A percentile compares a stretch with the other conserved stretches of the same genome.
Evolutionary conservation across 1,284 basidiomycete species (phyloP).

Genomic region (Polyporus tsugae): DNA sequence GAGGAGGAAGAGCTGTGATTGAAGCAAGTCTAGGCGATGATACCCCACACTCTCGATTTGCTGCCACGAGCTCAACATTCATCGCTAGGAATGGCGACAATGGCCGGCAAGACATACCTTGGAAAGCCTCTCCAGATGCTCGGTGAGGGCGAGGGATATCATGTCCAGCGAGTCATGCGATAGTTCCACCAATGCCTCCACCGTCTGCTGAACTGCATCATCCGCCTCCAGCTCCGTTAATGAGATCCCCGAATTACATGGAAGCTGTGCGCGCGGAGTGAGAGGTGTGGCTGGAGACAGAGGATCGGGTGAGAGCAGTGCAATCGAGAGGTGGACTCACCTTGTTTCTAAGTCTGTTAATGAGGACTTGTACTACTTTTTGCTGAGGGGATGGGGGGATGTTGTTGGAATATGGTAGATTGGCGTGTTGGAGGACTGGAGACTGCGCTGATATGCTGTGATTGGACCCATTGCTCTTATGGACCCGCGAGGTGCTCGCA

Average conservation of each 20-base stretch:
- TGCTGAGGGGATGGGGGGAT: slow-evolving; percentile 63
- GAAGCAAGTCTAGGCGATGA: slow-evolving; percentile 77
- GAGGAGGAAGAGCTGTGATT: slow-evolving; percentile 90
- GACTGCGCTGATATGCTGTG: slow-evolving; percentile 49
- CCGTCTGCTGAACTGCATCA: slow-evolving; percentile 73
- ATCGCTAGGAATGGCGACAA: neutral
- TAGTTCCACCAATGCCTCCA: slow-evolving; percentile 82
- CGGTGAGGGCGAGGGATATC: slow-evolving; percentile 80
- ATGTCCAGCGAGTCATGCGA: slow-evolving; percentile 79
- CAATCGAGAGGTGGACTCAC: slow-evolving; percentile 40
- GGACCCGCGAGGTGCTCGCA: slow-evolving; percentile 46
- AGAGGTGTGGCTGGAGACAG: neutral
- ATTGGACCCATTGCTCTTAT: slow-evolving; percentile 60
- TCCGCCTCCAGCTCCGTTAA: slow-evolving; percentile 81
- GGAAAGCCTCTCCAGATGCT: slow-evolving; percentile 78
- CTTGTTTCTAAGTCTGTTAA: slow-evolving; percentile 78
- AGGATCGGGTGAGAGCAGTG: neutral
- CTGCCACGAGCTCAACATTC: slow-evolving; percentile 38
- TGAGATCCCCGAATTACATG: slow-evolving; percentile 81
- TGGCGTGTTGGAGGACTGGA: slow-evolving; percentile 35
- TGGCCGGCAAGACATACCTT: slow-evolving; percentile 60
- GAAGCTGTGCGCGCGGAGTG: slow-evolving; percentile 64
- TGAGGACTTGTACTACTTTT: slow-evolving; percentile 75
- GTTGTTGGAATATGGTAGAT: slow-evolving; percentile 38
- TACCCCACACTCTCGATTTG: slow-evolving; percentile 61